Base-by-base conservation (phyloP, 2,329 filamentous ascomycete species). In the Exserohilum turcica region DNA sequence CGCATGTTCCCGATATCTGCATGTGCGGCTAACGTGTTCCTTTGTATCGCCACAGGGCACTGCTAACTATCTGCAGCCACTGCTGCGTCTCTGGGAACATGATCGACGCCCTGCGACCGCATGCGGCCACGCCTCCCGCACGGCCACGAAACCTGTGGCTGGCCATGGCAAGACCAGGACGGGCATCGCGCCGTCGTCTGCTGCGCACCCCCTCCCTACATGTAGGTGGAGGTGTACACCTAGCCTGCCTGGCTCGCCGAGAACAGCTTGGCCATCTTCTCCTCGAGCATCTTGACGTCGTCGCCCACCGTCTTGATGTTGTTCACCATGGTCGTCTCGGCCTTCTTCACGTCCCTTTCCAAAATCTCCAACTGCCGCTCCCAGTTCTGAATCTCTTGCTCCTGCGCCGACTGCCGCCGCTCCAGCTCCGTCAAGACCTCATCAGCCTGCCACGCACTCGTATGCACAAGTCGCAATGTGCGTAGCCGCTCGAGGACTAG, bases 281-380 rank as follows among this genome's bases (percentile, higher is more conserved):
- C 84, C 77, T 97, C 93, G 48, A 99, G 76, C 51, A 89, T 90
- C 74, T 89, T 90, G 4, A 97, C 90, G 91, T 92, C 97, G 35
- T 85, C 86, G 62, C 93, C 89, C 57, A 97, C 87, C n/a, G 89
- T 83, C 65, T 88, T 86, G 74, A 92, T 86, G 74, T 99, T 99
- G 44, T 82, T 84, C 60, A 84, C 84, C 79, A 95, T 88, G 3
- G 86, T 82, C 24, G 79, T 79, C 68, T 90, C 87, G 3, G 88
- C 86, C 54, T 88, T 83, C 57, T 80, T 80, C 67, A 97, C 86
- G 21, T 88, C 86, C 49, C 79, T 78, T 74, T 97, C 92, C 16
- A 97, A 84, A 69, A 87, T 90, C 56, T 86, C 85, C 13, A 97
- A 75, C 0, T 91, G 91, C 51, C 90, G 87, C 57, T 86, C 84